Conservation (phyloP, 2,329 filamentous ascomycete genomes). For the Didymella segeticola region DNA sequence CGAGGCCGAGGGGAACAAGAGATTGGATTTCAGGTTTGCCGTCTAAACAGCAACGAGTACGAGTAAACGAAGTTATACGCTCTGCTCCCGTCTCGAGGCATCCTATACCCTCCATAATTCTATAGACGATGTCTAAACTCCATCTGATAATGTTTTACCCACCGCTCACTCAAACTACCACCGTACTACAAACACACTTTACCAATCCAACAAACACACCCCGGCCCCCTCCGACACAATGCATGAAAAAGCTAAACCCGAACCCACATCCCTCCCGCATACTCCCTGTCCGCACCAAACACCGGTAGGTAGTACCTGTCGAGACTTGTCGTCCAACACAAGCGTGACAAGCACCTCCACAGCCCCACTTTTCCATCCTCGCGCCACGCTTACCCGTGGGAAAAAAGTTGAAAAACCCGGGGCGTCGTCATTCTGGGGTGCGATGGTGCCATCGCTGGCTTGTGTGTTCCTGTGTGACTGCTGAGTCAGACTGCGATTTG, state of each 20-base stretch:
- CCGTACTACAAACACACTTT: too few species aligned
- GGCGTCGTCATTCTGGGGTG: conserved; percentile 13
- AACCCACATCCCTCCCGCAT: too few species aligned
- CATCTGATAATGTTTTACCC: too few species aligned
- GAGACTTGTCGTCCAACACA: conserved; percentile 5
- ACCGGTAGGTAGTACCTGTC: too few species aligned
- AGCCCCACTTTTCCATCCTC: neutral
- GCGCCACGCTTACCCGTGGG: neutral
- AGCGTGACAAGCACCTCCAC: neutral
- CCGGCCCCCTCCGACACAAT: neutral
- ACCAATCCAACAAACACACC: too few species aligned
- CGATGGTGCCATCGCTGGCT: conserved; percentile 12
- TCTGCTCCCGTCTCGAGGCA: too few species aligned
- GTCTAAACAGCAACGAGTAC: neutral
- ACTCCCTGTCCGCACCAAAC: too few species aligned
- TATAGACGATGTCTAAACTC: too few species aligned
- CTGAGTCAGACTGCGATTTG: neutral
- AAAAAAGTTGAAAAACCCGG: neutral
- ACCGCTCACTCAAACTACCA: too few species aligned
- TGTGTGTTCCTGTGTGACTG: neutral
- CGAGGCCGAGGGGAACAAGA: conserved; percentile 47
- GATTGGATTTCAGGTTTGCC: conserved; percentile 50
- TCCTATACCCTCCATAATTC: neutral
- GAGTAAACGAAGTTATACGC: too few species aligned
- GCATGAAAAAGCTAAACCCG: too few species aligned